These are phyloP conservation scores for Zymoseptoria tritici DNA, from an alignment of 2,329 filamentous ascomycete species.

Conservation along the genomic window DNA sequence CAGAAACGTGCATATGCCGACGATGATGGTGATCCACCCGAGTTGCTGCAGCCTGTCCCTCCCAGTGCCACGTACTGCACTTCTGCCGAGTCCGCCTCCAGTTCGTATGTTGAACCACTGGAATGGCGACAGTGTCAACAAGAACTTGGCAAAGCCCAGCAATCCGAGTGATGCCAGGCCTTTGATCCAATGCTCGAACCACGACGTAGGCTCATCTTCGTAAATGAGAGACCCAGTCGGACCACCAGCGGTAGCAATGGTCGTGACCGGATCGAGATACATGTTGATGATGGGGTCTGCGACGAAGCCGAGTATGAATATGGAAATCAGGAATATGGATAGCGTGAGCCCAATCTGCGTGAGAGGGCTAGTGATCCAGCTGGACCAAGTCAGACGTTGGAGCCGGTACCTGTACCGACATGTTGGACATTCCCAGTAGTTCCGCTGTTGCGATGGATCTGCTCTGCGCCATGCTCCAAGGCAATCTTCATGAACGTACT, in stretches of 20 bases:
- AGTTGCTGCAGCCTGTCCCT: constrained; percentile 71
- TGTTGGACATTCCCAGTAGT: constrained; percentile 82
- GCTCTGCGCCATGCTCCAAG: constrained; percentile 74
- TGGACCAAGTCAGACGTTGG: constrained; percentile 67
- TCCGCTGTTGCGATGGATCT: constrained; percentile 58
- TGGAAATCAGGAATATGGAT: constrained; percentile 58
- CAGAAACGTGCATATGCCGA: constrained; percentile 75
- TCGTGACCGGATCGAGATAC: constrained; percentile 64
- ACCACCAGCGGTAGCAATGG: constrained; percentile 29
- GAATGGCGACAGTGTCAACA: constrained; percentile 66
- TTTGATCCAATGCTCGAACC: constrained; percentile 80
- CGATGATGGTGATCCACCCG: constrained; percentile 68
- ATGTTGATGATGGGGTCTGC: constrained; percentile 88
- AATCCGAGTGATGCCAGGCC: constrained; percentile 85
- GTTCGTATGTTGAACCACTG: constrained; percentile 68
- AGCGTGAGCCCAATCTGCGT: constrained; percentile 66
- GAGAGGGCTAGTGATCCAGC: constrained; percentile 48
- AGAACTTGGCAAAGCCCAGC: constrained; percentile 73
- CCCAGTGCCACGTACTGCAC: constrained; percentile 49
- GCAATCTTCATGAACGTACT: constrained; percentile 91
- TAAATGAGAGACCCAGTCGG: constrained; percentile 26
- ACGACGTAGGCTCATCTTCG: constrained; percentile 52
- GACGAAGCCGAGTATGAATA: constrained; percentile 83
- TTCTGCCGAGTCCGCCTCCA: constrained; percentile 45
- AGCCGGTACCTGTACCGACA: constrained; percentile 79